Conservation (phyloP, 192 early-diverging fungal species). For the Jimgerdemannia lactiflua region DNA sequence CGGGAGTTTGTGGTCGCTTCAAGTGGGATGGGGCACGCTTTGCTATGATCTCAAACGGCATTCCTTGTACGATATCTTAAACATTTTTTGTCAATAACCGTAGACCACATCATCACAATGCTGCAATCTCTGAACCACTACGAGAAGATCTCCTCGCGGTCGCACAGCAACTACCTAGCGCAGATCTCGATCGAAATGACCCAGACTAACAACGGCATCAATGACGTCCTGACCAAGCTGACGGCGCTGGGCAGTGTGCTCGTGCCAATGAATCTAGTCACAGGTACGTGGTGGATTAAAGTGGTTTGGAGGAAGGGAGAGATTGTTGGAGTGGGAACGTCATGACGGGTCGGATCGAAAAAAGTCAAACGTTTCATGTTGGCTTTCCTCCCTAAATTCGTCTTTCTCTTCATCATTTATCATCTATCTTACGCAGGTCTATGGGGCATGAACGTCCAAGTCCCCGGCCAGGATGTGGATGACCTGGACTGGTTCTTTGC, state of each 20-base stretch:
- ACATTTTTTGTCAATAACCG: neutral
- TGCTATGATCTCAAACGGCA: too few relatives aligned
- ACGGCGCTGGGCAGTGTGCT: slow-evolving; percentile 87
- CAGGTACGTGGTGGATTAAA: slow-evolving; percentile 26
- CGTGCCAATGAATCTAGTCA: slow-evolving; percentile 87
- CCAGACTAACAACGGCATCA: slow-evolving; percentile 75
- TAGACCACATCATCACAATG: slow-evolving; percentile 73
- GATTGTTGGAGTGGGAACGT: too few relatives aligned
- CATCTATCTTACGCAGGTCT: slow-evolving; percentile 16
- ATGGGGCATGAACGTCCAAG: slow-evolving; percentile 59
- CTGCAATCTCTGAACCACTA: slow-evolving; percentile 63
- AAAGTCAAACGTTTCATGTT: too few relatives aligned
- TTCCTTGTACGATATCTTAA: too few relatives aligned
- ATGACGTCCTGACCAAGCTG: slow-evolving; percentile 84
- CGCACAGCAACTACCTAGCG: slow-evolving; percentile 82
- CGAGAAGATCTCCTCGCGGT: slow-evolving; percentile 67
- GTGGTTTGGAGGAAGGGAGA: too few relatives aligned
- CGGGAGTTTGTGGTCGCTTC: neutral
- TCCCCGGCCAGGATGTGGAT: slow-evolving; percentile 54
- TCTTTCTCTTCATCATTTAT: too few relatives aligned
- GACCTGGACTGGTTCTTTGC: slow-evolving; percentile 24
- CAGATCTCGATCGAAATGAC: slow-evolving; percentile 78
- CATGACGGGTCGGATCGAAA: too few relatives aligned
- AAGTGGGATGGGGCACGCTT: neutral
- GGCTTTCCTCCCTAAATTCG: too few relatives aligned